Evolutionary conservation across 805 yeast species (phyloP), one percentile per base, ranked within the genome.

Genomic region (Yueomyces sp.): DNA sequence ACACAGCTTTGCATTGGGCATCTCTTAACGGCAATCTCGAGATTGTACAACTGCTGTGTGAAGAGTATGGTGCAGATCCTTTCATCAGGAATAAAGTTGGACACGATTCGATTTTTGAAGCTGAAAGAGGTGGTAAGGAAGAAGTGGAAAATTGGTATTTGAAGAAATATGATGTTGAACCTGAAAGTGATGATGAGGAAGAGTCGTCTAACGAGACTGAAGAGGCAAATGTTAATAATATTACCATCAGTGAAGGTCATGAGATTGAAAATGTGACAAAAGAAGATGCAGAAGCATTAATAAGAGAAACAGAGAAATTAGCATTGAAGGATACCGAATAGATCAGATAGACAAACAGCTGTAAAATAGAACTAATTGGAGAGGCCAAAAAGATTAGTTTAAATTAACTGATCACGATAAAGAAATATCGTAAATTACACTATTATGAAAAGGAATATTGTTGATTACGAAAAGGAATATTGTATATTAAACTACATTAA

Each of bases 1-100:
- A 92, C 60, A 88, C 98, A 0, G 83, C 97, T 1, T 69, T 92
- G 49, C 97, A 92, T 60, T 92, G 99, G 99, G 96, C 97, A 0
- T 74, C 94, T 0, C 74, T 78, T 50, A 87, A 85, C 54, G 97
- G 96, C 1, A 87, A 87, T 53, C 61, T 85, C 45, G 79, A 74
- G 3, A 67, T 81, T 6, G 90, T 85, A 26, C 64, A 81, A 58
- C 53, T 75, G 9, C 66, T 92, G 39, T 79, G 90, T 60, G 90
- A 83, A 26, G 71, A 76, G 45, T 83, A 75, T 52, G 72, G 73
- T 4, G 94, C 87, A 1, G 95, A 90, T 59, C 88, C 94, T 5
- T 83, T 84, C 53, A 55, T 74, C 36, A 82, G 80, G 62, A 92
- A 92, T 64, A 56, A 65, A 8, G 74, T 79, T 41, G 83, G 77